Percentiles rank a stretch among this genome's conserved stretches.
These are phyloP conservation scores for Geosmithia putterillii DNA, from an alignment of 2,329 filamentous ascomycete genomes.

Conservation along the genomic window DNA sequence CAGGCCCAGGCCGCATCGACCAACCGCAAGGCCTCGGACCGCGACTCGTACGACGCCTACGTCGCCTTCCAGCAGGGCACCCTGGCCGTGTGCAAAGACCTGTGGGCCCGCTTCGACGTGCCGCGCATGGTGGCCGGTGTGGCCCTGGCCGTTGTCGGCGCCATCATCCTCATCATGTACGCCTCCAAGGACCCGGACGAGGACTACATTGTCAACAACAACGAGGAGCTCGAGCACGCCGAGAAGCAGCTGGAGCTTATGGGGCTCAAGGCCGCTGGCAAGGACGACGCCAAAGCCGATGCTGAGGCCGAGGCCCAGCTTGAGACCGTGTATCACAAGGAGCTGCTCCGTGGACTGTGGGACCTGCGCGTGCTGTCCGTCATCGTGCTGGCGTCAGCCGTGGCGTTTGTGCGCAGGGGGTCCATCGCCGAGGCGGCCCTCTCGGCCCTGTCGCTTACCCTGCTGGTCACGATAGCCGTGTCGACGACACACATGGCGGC, in stretches of 20 bases:
- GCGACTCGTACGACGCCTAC: constrained; percentile 44
- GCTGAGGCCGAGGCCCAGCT: constrained; percentile 22
- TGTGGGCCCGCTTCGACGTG: constrained; percentile 91
- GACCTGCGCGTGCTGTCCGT: constrained; percentile 19
- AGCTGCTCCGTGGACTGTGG: constrained; percentile 22
- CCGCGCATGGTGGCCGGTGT: constrained; percentile 77
- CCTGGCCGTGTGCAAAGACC: constrained; percentile 62
- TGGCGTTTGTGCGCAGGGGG: constrained; percentile 18
- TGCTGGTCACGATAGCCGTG: constrained; percentile 1
- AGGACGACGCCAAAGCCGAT: constrained; percentile 4
- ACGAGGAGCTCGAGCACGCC: constrained; percentile 45
- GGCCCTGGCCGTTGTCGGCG: constrained; percentile 51
- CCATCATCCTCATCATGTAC: constrained; percentile 62
- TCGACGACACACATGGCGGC: constrained; percentile 9
- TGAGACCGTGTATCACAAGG: constrained; percentile 18
- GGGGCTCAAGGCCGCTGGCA: constrained; percentile 14
- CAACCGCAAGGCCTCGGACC: constrained; percentile 24
- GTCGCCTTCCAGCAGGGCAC: constrained; percentile 67
- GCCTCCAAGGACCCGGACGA: constrained; percentile 46
- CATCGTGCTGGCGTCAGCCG: constrained; percentile 13
- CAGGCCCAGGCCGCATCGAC: constrained; percentile 8
- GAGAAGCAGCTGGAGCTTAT: constrained; percentile 44
- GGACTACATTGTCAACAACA: constrained; percentile 39
- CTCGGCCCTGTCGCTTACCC: constrained; percentile 25
- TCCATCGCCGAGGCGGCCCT: constrained; percentile 24